phyloP scores from a whole-genome alignment of 2,329 filamentous ascomycete genomes.

The Karstenula rhodostoma region DNA sequence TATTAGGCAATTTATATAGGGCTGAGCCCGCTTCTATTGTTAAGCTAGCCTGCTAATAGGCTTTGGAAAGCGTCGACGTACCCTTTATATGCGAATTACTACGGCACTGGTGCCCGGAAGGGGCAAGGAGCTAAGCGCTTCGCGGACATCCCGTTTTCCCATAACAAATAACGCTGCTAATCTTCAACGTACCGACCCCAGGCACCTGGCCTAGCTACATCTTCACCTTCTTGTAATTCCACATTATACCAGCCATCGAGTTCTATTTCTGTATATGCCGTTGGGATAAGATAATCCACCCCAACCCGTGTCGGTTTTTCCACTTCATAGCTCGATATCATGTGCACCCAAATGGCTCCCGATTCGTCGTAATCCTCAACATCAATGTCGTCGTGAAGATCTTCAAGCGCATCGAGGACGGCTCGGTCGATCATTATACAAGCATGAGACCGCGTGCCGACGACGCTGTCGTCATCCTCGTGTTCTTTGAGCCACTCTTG shows the following conservation, averaged over 20 bases:
- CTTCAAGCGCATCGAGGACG: neutral
- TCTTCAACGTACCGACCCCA: neutral
- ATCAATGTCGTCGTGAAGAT: neutral
- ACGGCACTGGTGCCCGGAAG: neutral
- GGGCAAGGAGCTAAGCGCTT: neutral
- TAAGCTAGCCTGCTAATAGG: no score
- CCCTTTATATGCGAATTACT: no score
- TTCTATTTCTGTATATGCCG: neutral
- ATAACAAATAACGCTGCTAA: neutral
- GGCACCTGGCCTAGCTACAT: neutral
- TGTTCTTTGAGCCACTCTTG: neutral
- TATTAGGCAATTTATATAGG: no score
- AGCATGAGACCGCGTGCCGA: neutral
- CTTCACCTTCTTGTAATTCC: neutral
- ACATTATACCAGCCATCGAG: neutral
- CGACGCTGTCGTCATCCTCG: neutral
- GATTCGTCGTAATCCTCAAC: neutral
- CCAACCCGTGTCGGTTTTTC: neutral
- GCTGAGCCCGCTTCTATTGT: no score
- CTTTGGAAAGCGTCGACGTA: no score
- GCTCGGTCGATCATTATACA: neutral
- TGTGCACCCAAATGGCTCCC: neutral
- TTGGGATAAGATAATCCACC: neutral
- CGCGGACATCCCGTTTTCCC: neutral
- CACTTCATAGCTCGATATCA: neutral